These are phyloP conservation scores for Scutellaria barbata DNA, from an alignment of 257 asterid species.

Conservation along the genomic window DNA sequence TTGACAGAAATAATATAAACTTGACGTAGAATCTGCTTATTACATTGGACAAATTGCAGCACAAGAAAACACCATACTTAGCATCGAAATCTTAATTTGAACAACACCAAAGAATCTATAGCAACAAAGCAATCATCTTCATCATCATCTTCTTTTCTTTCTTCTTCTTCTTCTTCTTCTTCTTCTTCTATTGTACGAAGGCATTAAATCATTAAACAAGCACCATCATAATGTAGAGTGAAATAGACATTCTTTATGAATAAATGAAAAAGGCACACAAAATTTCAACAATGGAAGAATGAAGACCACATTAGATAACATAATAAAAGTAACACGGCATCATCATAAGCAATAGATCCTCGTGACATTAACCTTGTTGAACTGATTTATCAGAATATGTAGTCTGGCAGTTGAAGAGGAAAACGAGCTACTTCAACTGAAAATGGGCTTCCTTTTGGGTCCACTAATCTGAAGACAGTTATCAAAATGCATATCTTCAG, in stretches of 20 bases:
- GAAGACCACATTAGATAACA: constrained; percentile 18
- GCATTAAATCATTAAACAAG: constrained; percentile 7
- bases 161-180: background rate
- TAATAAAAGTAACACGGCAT: background rate
- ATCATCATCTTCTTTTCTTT: too few species aligned
- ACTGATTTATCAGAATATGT: constrained; percentile 58
- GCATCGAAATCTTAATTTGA: too few species aligned
- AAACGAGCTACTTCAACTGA: constrained; percentile 67
- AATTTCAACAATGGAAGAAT: constrained; percentile 25
- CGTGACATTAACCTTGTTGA: too few species aligned
- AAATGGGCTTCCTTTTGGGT: constrained; percentile 65
- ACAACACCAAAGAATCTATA: too few species aligned
- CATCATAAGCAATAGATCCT: background rate
- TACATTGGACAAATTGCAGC: too few species aligned
- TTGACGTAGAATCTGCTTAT: too few species aligned
- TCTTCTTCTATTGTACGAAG: background rate
- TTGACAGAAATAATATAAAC: too few species aligned
- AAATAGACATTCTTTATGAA: background rate
- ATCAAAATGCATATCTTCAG: background rate
- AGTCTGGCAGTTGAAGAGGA: constrained; percentile 72
- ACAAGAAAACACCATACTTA: too few species aligned
- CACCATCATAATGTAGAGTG: background rate
- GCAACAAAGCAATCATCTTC: too few species aligned
- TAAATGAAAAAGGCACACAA: constrained; percentile 3
- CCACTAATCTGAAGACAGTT: constrained; percentile 58